Base-by-base conservation (phyloP, 2,329 filamentous ascomycete species). In the Escovopsis sp. region DNA sequence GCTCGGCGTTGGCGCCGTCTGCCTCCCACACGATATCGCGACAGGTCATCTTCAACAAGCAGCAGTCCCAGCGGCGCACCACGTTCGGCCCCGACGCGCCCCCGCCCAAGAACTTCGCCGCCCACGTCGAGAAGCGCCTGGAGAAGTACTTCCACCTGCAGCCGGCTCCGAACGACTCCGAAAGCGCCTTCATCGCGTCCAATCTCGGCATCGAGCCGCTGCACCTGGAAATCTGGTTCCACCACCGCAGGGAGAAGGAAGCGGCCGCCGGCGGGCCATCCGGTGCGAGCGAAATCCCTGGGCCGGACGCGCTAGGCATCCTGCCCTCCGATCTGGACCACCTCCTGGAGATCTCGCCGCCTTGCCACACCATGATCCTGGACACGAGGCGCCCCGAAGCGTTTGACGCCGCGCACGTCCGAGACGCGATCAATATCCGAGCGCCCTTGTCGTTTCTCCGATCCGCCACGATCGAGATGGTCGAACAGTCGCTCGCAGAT, bases 141-240 rank as follows among this genome's bases (percentile, higher is more conserved):
- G 68, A 73, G 36, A 61, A 66, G 18, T 72, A 70, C 40, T 73
- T 68, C 41, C 57, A 62, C 18, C 52, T 53, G 6, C 58, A 68
- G 19, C 56, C 64, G 2, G 48, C 61, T 2, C 68, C 69, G 2
- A 68, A 57, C 29, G 57, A 67, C 32, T 63, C 60, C 1, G 61
- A 68, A 28, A 63, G 62, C 26, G 66, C 67, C 28, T 66, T 70
- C 45, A 54, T 71, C 29, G 67, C 69, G 9, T 72, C 68, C 0
- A 72, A 65, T 28, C 50, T 72, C 3, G 65, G 65, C 12, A 62
- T 70, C 17, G 66, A 71, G 37, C 57, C 61, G 3, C 52, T 56
- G 33, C 64, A 71, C 41, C 58, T 73, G 19, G 60, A 68, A 38
- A 59, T 68, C 36, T 73, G 69, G 69, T 72, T 71, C 45, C 61